phyloP scores from a whole-genome alignment of 257 asterid species.

The Leonotis leonurus region DNA sequence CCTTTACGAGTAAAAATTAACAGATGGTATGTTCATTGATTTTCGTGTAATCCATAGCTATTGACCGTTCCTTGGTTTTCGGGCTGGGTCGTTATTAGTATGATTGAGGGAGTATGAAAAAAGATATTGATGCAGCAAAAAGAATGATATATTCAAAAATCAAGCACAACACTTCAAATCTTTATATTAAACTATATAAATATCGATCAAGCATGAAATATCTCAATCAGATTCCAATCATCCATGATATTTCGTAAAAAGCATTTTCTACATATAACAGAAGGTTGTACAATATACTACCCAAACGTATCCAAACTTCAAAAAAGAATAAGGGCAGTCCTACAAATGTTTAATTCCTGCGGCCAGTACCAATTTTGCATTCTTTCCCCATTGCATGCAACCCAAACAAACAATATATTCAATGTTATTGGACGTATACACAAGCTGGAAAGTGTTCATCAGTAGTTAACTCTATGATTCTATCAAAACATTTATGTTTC shows the following conservation, averaged over 20 bases:
- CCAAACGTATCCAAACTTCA: not conserved
- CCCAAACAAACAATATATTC: not conserved
- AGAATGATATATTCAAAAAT: not conserved
- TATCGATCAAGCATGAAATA: not conserved
- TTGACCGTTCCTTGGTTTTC: too few relatives aligned
- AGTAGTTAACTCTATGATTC: not conserved
- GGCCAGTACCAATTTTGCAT: not conserved
- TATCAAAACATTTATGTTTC: constrained; percentile 1
- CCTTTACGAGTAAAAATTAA: too few relatives aligned
- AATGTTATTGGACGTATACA: not conserved
- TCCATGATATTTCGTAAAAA: not conserved
- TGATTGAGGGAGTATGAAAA: too few relatives aligned
- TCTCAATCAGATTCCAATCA: not conserved
- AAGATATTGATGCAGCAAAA: too few relatives aligned
- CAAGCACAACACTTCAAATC: not conserved
- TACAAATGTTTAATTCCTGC: not conserved
- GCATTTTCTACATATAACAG: not conserved
- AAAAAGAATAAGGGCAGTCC: not conserved
- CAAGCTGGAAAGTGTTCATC: not conserved
- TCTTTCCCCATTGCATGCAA: not conserved
- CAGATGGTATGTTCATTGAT: too few relatives aligned
- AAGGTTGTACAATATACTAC: not conserved
- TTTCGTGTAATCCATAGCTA: too few relatives aligned
- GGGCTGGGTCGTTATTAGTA: too few relatives aligned
- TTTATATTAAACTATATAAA: not conserved